These are phyloP conservation scores for Huntiella omanensis DNA, from an alignment of 2,329 filamentous ascomycete genomes.

Conservation along the genomic window DNA sequence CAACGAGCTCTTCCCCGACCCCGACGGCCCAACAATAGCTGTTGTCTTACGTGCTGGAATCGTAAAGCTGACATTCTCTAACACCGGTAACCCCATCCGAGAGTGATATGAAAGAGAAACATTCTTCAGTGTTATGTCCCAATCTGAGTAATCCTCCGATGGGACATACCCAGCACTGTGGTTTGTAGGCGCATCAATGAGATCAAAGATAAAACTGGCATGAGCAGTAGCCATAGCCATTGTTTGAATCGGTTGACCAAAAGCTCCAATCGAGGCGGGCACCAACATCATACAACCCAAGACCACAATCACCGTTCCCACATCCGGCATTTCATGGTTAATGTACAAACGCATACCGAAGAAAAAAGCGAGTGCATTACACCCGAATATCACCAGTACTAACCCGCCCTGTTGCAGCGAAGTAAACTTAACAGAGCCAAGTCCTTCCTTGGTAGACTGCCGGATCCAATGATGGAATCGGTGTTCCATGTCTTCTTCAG, in stretches of 20 bases:
- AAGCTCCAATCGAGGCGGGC: constrained; percentile 16
- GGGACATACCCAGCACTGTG: neutral
- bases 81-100: constrained; percentile 42
- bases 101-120: constrained; percentile 59
- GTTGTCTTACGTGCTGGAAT: constrained; percentile 49
- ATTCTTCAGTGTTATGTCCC: constrained; percentile 40
- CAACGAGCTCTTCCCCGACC: constrained; percentile 57
- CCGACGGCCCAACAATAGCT: constrained; percentile 55
- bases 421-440: constrained; percentile 14
- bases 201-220: constrained; percentile 20
- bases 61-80: constrained; percentile 37
- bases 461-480: constrained; percentile 21
- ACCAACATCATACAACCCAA: constrained; percentile 16
- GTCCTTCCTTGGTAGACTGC: constrained; percentile 18
- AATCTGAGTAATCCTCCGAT: constrained; percentile 21
- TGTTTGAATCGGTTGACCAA: constrained; percentile 20
- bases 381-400: constrained; percentile 3
- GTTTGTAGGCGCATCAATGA: constrained; percentile 21
- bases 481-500: constrained; percentile 18
- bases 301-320: constrained; percentile 14
- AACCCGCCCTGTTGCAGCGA: constrained; percentile 14
- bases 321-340: constrained; percentile 12
- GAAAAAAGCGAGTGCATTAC: constrained; percentile 14
- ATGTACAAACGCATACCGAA: constrained; percentile 13
- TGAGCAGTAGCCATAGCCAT: constrained; percentile 20